Base-by-base conservation (phyloP, 2,329 filamentous ascomycete genomes). In the Fusarium miscanthi region DNA sequence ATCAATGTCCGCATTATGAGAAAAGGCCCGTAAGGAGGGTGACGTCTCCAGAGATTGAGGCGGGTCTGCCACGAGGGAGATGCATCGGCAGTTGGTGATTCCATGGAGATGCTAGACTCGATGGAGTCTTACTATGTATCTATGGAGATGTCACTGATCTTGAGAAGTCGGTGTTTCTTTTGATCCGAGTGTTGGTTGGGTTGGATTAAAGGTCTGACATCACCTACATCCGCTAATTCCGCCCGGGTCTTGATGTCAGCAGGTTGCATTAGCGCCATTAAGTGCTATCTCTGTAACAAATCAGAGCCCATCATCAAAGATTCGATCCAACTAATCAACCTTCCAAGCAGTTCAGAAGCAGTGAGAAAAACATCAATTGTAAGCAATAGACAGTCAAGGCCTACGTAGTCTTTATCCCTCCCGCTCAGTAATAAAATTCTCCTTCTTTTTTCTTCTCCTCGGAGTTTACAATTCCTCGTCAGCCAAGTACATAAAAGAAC, bases 211-310 rank as follows among this genome's bases (percentile, higher is more conserved):
- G 31, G 45, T 71, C 70, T 74, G 70, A 73, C 70, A 68, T 67
- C 69, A 25, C 23, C 23, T 25, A 25, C 23, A 25, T 25, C 23
- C 23, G 23, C 23, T 25, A 25, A 25, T 33, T 54, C 37, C 69
- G 41, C 11, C 48, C 51, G 48, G 70, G 23, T 45, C 54, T 62
- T 65, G 65, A 59, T 58, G 70, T 75, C 66, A 72, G 65, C 75
- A 70, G 51, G 57, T 69, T 72, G 75, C 75, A 77, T 77, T 77
- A 77, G 73, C 66, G 72, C 51, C 37, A 12, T 13, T 2, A 19
- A 16, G 23, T 8, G 30, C 25, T 27, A 40, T 30, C 30, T 25
- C 40, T 19, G n/a, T 8, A 35, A 49, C 61, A 31, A 64, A 45
- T 62, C 61, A 64, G 56, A 53, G 49, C 16, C 12, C 31, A 35